Evolutionary conservation across 352 stramenopile genomes (phyloP).

Genomic region (Phytophthora boehmeriae): DNA sequence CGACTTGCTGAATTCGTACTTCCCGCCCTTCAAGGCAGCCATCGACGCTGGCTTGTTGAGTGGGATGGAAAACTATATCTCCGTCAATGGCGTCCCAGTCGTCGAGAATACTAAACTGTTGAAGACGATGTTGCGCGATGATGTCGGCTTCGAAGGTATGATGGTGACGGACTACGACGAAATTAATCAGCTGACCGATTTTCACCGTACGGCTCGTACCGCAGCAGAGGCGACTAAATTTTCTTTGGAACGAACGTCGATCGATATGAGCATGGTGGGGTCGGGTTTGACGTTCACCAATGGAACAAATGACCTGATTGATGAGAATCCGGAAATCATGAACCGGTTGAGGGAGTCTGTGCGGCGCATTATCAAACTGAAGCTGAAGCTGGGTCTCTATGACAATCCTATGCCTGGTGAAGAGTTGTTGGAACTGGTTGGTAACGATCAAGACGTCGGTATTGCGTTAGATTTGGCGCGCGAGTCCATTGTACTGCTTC

Average conservation of each 20-base stretch:
- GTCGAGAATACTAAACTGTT: constrained; percentile 76
- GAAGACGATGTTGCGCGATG: constrained; percentile 65
- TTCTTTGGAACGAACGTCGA: constrained; percentile 62
- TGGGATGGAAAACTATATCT: constrained; percentile 92
- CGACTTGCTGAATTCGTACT: constrained; percentile 74
- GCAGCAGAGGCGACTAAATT: constrained; percentile 53
- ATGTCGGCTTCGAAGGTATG: constrained; percentile 84
- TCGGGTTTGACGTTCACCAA: constrained; percentile 46
- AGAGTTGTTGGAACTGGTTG: constrained; percentile 44
- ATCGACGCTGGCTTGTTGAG: constrained; percentile 72
- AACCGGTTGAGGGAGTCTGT: constrained; percentile 54
- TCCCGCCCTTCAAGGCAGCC: constrained; percentile 68
- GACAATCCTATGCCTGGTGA: constrained; percentile 51
- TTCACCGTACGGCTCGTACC: constrained; percentile 44
- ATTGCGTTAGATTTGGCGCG: constrained; percentile 50
- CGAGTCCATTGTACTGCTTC: constrained; percentile 31
- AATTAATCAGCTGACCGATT: constrained; percentile 83
- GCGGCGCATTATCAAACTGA: constrained; percentile 65
- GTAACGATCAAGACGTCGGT: constrained; percentile 45
- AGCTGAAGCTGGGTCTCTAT: constrained; percentile 67
- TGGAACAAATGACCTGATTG: constrained; percentile 40
- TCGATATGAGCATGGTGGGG: constrained; percentile 91
- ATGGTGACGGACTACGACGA: constrained; percentile 91
- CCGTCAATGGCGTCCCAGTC: constrained; percentile 86
- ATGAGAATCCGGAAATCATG: constrained; percentile 28